Evolutionary conservation across 345 rosid species (phyloP).

Genomic region (Noccaea caerulescens): DNA sequence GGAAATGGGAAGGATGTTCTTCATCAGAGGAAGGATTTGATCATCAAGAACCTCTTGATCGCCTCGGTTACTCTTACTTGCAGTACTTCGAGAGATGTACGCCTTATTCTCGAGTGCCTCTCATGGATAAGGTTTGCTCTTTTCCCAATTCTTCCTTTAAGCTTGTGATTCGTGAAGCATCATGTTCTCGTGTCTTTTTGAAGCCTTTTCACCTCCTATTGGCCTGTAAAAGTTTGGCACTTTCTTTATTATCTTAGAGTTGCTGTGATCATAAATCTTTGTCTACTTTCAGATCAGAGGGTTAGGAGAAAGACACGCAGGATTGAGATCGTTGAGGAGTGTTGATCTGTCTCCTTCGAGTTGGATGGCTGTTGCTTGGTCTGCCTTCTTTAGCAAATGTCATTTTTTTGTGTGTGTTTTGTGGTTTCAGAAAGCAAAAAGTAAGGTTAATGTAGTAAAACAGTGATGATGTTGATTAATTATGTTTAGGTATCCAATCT

Average conservation of each 20-base stretch:
- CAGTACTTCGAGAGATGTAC: slow-evolving; percentile 87
- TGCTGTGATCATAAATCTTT: neutral
- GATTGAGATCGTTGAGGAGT: slow-evolving; percentile 81
- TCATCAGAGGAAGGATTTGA: slow-evolving; percentile 84
- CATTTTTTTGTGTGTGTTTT: neutral
- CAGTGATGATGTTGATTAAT: slow-evolving; percentile 24
- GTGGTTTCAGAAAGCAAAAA: slow-evolving; percentile 9
- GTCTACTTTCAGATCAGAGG: slow-evolving; percentile 64
- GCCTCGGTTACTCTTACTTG: slow-evolving; percentile 73
- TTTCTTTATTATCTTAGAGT: neutral
- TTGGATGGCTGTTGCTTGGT: slow-evolving; percentile 99
- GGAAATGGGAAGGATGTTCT: slow-evolving; percentile 86
- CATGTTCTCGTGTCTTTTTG: neutral
- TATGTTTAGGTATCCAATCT: slow-evolving; percentile 61
- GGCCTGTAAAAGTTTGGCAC: slow-evolving; percentile 11
- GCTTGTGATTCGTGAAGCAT: neutral
- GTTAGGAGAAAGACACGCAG: slow-evolving; percentile 63
- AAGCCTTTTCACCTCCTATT: neutral
- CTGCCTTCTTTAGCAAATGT: slow-evolving; percentile 2
- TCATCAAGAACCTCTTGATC: slow-evolving; percentile 66
- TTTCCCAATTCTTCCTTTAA: neutral
- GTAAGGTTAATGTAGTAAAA: slow-evolving; percentile 12
- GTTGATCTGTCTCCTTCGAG: slow-evolving; percentile 99
- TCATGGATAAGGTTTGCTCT: slow-evolving; percentile 86
- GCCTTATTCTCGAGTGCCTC: slow-evolving; percentile 91